phyloP scores from a whole-genome alignment of 208 protist species.

The Tetramitus jugosus region DNA sequence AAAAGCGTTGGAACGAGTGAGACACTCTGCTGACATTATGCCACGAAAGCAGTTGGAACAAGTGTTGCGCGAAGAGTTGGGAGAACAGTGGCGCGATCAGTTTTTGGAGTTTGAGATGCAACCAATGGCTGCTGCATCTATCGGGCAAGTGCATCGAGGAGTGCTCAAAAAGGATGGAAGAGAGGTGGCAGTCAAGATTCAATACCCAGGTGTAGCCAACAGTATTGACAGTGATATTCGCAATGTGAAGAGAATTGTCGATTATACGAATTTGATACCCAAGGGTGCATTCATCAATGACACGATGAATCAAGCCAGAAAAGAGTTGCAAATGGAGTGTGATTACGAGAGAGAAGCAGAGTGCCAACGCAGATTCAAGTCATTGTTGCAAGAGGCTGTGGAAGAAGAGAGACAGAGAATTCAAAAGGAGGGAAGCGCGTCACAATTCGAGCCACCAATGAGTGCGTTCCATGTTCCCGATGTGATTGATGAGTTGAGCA shows the following conservation, averaged over 20 bases:
- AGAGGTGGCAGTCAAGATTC: slow-evolving; percentile 57
- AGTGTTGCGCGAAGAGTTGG: slow-evolving; percentile 45
- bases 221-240: slow-evolving; percentile 74
- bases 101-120: slow-evolving; percentile 68
- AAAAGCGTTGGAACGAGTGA: slow-evolving; percentile 60
- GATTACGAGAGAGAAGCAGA: slow-evolving; percentile 45
- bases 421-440: background rate
- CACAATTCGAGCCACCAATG: background rate
- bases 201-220: slow-evolving; percentile 55
- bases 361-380: slow-evolving; percentile 29
- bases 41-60: slow-evolving; percentile 52
- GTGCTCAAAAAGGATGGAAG: slow-evolving; percentile 47
- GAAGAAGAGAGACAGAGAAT: too few species aligned
- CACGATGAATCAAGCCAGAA: slow-evolving; percentile 39
- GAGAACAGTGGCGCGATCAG: slow-evolving; percentile 43
- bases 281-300: slow-evolving; percentile 71
- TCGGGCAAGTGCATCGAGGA: slow-evolving; percentile 82
- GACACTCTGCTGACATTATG: slow-evolving; percentile 72
- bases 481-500: slow-evolving; percentile 31
- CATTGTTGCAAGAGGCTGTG: slow-evolving; percentile 34
- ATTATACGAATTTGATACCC: slow-evolving; percentile 58
- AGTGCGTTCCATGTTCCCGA: slow-evolving; percentile 39
- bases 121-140: slow-evolving; percentile 86
- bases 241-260: slow-evolving; percentile 71
- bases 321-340: slow-evolving; percentile 45